Evolutionary conservation across 192 early-diverging fungal genomes (phyloP), one percentile per base, ranked within the genome.

Genomic region (Backusella westeae): DNA sequence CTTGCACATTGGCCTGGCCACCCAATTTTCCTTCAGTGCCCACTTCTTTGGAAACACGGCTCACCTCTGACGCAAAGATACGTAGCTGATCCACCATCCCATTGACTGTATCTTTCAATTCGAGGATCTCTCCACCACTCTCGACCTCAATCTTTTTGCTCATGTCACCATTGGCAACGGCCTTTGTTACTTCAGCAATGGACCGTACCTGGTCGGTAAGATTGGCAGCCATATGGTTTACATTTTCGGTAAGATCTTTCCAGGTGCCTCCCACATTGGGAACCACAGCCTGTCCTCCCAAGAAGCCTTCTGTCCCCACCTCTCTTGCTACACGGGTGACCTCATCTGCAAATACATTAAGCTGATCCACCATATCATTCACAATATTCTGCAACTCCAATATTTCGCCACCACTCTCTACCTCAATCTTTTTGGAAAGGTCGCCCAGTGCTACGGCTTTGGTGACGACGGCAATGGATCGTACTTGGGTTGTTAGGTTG

Each of bases 261-360:
- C 87, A 88, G 0, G 75, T 76, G 15, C 83, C 83, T 9, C 49
- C 83, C 0, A 82, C 78, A 34, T 76, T 78, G 10, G 81, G 76
- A 23, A 87, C 86, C 5, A 69, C 76, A 44, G 88, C 91, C 76
- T 91, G 91, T 0, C 86, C 88, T 12, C 91, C 93, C 7, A 94
- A 74, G 26, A 76, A 81, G 5, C 93, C 93, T 67, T 91, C 87
- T 29, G 90, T 92, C 10, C 93, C 93, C 34, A 94, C 93, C 77
- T 93, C 91, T 7, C 82, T 79, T 0, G 93, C 91, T 8, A 94
- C 91, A 67, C 93, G 89, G 0, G 90, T 90, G 0, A 93, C 93
- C 83, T 94, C 91, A 41, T 81, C 80, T 1, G 87, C 83, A 81
- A 87, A 87, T 2, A 83, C 79, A 26, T 73, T 72, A 34, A 87